Evolutionary conservation across 2,329 filamentous ascomycete genomes (phyloP).

Genomic region (Phaeosphaeria sp.): DNA sequence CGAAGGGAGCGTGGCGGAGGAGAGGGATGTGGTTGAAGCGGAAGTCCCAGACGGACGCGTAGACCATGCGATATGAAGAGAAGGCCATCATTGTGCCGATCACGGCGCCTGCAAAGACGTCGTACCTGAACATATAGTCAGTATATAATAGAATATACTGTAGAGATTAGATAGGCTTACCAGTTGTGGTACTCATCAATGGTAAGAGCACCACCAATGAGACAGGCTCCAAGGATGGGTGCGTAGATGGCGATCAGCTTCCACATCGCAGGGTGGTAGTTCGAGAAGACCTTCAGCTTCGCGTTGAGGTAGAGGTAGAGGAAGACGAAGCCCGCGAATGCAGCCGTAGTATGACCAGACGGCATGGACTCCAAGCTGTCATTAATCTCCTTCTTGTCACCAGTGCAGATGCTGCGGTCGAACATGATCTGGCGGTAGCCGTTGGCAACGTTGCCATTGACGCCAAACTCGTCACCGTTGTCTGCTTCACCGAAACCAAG

Average conservation of each 20-base stretch:
- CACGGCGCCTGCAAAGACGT: slow-evolving; percentile 69
- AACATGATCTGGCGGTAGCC: slow-evolving; percentile 71
- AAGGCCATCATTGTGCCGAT: slow-evolving; percentile 73
- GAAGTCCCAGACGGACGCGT: slow-evolving; percentile 73
- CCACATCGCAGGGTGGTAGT: slow-evolving; percentile 78
- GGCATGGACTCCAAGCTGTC: slow-evolving; percentile 76
- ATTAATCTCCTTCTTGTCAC: slow-evolving; percentile 68
- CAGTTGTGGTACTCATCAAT: slow-evolving; percentile 75
- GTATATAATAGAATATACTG: too few relatives aligned
- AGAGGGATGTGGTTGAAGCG: slow-evolving; percentile 71
- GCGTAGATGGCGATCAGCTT: slow-evolving; percentile 71
- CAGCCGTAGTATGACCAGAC: slow-evolving; percentile 75
- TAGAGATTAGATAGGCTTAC: slow-evolving; percentile 2
- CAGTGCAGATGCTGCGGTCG: slow-evolving; percentile 73
- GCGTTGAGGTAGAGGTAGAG: slow-evolving; percentile 78
- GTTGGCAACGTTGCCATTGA: slow-evolving; percentile 57
- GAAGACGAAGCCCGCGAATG: slow-evolving; percentile 75
- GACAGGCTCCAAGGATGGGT: slow-evolving; percentile 70
- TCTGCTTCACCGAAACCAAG: slow-evolving; percentile 29
- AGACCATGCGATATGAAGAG: slow-evolving; percentile 70
- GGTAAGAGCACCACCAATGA: slow-evolving; percentile 73
- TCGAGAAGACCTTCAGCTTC: slow-evolving; percentile 76
- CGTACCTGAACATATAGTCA: slow-evolving; percentile 59
- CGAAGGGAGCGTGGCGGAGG: slow-evolving; percentile 63
- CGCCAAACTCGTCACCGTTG: slow-evolving; percentile 51